Conservation (phyloP, 2,329 filamentous ascomycete genomes). For the Rutstroemia sp. region DNA sequence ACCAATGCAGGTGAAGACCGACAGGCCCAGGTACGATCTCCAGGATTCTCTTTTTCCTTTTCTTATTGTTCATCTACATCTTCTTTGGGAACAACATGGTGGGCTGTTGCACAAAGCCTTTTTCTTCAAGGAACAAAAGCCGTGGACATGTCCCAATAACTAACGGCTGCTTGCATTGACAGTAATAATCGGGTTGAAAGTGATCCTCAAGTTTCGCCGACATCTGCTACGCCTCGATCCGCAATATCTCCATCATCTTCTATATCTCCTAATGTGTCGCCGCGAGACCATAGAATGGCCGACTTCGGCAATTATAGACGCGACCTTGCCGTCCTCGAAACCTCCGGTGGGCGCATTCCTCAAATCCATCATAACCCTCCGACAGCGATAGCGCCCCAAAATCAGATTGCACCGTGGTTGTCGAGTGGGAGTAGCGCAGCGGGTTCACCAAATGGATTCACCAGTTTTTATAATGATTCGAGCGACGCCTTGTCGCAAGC, state of each 20-base stretch:
- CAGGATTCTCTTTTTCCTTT: neutral
- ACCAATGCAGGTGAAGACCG: conserved; percentile 47
- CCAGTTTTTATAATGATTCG: conserved; percentile 67
- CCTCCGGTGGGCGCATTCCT: conserved; percentile 48
- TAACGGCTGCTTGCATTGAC: conserved; percentile 29
- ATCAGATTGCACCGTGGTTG: conserved; percentile 50
- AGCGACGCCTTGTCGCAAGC: conserved; percentile 61
- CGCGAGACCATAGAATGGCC: conserved; percentile 30
- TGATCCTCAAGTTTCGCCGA: conserved; percentile 29
- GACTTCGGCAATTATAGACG: conserved; percentile 65
- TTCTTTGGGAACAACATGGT: neutral
- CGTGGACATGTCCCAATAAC: conserved; percentile 26
- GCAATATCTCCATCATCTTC: conserved; percentile 22
- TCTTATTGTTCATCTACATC: conserved; percentile 10
- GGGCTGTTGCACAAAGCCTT: neutral
- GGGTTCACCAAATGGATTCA: conserved; percentile 29
- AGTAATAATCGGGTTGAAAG: conserved; percentile 25
- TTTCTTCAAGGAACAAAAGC: conserved; percentile 14
- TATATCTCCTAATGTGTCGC: conserved; percentile 29
- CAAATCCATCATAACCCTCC: conserved; percentile 53
- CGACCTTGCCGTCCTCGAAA: conserved; percentile 62
- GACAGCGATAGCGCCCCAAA: conserved; percentile 42
- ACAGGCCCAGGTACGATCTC: conserved; percentile 34
- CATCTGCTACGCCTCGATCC: conserved; percentile 22
- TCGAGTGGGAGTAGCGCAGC: conserved; percentile 28